phyloP scores from a whole-genome alignment of 306 rosid genomes.

The Inga leiocalycina region DNA sequence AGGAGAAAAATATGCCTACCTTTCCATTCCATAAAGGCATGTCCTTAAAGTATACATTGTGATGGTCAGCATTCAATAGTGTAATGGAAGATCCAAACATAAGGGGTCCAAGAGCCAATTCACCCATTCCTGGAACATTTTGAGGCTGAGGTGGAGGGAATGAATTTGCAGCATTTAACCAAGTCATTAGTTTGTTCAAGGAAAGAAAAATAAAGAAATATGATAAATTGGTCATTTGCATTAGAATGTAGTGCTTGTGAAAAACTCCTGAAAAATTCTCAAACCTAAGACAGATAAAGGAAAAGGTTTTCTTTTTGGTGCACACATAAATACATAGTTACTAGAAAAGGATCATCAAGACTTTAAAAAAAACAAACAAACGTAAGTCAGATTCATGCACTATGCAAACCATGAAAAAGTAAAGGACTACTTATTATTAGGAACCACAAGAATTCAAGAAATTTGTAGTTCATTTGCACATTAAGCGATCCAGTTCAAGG shows the following conservation, averaged over 20 bases:
- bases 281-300: not conserved
- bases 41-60: constrained; percentile 82
- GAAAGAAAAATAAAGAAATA: constrained; percentile 16
- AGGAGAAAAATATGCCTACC: constrained; percentile 52
- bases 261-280: not conserved
- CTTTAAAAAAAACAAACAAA: not conserved
- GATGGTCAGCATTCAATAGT: constrained; percentile 86
- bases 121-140: constrained; percentile 85
- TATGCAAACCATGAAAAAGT: not conserved
- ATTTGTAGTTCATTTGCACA: constrained; percentile 14
- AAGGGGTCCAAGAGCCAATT: constrained; percentile 86
- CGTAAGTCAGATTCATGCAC: constrained; percentile 4
- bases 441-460: constrained; percentile 18
- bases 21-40: constrained; percentile 85
- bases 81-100: constrained; percentile 81
- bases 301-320: not conserved
- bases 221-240: constrained; percentile 2
- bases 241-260: constrained; percentile 1
- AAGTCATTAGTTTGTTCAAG: not conserved
- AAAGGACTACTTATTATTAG: not conserved
- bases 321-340: not conserved
- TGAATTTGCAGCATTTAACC: constrained; percentile 11
- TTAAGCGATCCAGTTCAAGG: not conserved
- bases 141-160: constrained; percentile 54
- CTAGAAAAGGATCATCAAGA: constrained; percentile 10